Conservation (phyloP, 2,329 filamentous ascomycete species). For the Botrytis elliptica region DNA sequence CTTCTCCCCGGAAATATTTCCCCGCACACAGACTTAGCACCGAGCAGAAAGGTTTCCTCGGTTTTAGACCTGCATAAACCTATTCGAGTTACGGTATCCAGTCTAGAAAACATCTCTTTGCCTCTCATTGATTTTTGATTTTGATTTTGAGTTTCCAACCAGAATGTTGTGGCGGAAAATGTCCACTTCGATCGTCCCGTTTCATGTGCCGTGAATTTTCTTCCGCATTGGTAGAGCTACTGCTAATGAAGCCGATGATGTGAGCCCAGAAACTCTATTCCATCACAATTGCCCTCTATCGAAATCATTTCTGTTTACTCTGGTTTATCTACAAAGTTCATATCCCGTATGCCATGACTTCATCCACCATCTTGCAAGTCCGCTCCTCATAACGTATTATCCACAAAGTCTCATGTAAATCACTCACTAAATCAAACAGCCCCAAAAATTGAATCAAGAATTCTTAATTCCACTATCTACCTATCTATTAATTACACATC, state of each 20-base stretch:
- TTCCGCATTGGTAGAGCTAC: background rate
- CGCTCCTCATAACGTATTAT: background rate
- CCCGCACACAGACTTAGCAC: background rate
- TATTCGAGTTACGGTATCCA: background rate
- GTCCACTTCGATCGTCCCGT: background rate
- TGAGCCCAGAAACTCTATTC: background rate
- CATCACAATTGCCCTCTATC: too few species aligned
- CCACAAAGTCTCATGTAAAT: background rate
- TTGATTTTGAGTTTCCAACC: background rate
- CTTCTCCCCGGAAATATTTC: background rate
- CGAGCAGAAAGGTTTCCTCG: background rate
- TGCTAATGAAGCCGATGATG: background rate
- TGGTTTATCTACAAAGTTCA: background rate
- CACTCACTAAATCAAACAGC: background rate
- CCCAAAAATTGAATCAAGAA: background rate
- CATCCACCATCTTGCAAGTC: background rate
- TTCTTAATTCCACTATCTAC: constrained; percentile 12
- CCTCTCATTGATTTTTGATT: background rate
- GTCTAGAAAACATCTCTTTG: background rate
- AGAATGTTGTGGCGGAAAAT: background rate
- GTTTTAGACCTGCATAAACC: background rate
- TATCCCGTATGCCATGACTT: background rate
- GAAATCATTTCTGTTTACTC: background rate
- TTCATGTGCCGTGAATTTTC: background rate
- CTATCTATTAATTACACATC: constrained; percentile 12